A percentile compares a stretch with the other conserved stretches of the same genome.
Conservation (phyloP, 768 basidiomycete species). For the Russula compacta region DNA sequence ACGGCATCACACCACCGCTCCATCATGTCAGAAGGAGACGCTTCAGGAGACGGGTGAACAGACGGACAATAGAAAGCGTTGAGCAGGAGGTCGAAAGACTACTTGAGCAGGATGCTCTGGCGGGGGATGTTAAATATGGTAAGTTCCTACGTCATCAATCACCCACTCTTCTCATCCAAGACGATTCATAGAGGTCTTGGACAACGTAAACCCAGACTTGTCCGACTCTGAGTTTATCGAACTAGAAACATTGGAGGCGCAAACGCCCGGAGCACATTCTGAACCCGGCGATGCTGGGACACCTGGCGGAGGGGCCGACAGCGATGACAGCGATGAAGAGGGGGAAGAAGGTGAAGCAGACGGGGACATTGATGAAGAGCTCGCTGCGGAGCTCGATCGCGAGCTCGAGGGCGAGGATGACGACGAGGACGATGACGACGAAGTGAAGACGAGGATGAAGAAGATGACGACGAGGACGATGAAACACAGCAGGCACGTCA, state of each 20-base stretch:
- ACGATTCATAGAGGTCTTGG: conserved; percentile 54
- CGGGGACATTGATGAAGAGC: conserved; percentile 80
- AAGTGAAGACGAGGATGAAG: conserved; percentile 68
- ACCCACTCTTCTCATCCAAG: not conserved
- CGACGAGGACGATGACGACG: conserved; percentile 51
- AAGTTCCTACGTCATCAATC: not conserved
- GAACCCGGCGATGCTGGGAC: conserved; percentile 58
- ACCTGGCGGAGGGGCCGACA: conserved; percentile 45
- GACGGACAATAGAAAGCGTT: conserved; percentile 85
- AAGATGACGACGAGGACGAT: conserved; percentile 78
- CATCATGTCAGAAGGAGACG: conserved; percentile 84
- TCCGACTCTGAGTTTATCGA: conserved; percentile 86
- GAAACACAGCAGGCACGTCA: conserved; percentile 63
- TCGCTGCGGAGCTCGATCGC: conserved; percentile 79
- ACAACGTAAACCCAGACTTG: conserved; percentile 84
- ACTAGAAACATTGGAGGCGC: conserved; percentile 51
- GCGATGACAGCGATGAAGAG: conserved; percentile 49
- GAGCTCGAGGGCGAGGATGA: conserved; percentile 65
- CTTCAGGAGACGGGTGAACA: conserved; percentile 84
- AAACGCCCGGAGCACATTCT: conserved; percentile 60
- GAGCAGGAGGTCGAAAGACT: conserved; percentile 89
- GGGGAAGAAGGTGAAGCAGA: conserved; percentile 51
- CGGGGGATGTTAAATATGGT: conserved; percentile 74
- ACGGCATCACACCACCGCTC: conserved; percentile 90
- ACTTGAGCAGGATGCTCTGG: conserved; percentile 68